Evolutionary conservation across 768 basidiomycete species (phyloP).

Genomic region (Sistotremastrum niveocremeum): DNA sequence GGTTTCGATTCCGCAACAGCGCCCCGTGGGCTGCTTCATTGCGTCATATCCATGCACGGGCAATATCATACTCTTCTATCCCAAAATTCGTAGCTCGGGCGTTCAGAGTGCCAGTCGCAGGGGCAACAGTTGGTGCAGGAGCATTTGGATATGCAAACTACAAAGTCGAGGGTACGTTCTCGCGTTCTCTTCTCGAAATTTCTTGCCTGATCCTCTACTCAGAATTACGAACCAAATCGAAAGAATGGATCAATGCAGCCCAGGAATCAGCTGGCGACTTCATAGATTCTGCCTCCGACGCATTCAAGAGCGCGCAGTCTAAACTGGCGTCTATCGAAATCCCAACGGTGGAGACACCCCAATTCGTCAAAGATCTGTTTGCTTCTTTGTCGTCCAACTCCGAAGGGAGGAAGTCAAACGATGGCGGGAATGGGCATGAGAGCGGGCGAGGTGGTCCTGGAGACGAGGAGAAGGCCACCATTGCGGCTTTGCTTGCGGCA

Average conservation of each 20-base stretch:
- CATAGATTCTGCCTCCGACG: constrained; percentile 59
- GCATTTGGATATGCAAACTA: constrained; percentile 92
- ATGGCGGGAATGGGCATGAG: constrained; percentile 23
- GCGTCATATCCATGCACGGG: constrained; percentile 59
- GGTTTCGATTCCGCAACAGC: constrained; percentile 32
- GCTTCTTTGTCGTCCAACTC: constrained; percentile 14
- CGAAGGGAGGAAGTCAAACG: constrained; percentile 17
- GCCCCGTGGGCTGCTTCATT: constrained; percentile 28
- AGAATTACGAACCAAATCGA: constrained; percentile 64
- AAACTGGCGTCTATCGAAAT: constrained; percentile 31
- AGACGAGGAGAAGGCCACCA: constrained; percentile 44
- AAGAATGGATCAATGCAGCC: constrained; percentile 48
- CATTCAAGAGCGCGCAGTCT: constrained; percentile 44
- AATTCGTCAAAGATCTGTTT: constrained; percentile 60
- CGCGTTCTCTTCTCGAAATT: not conserved
- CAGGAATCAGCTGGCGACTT: constrained; percentile 60
- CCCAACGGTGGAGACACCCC: constrained; percentile 39
- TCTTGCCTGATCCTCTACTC: not conserved
- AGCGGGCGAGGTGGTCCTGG: constrained; percentile 24
- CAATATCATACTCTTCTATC: constrained; percentile 76
- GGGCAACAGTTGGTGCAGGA: constrained; percentile 81
- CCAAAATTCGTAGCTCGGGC: constrained; percentile 82
- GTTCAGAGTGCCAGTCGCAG: constrained; percentile 79
- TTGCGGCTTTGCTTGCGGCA: constrained; percentile 66
- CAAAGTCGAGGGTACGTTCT: constrained; percentile 75